Evolutionary conservation across 257 asterid genomes (phyloP), one percentile per base, ranked within the genome.

Genomic region (Petunia axillaris): DNA sequence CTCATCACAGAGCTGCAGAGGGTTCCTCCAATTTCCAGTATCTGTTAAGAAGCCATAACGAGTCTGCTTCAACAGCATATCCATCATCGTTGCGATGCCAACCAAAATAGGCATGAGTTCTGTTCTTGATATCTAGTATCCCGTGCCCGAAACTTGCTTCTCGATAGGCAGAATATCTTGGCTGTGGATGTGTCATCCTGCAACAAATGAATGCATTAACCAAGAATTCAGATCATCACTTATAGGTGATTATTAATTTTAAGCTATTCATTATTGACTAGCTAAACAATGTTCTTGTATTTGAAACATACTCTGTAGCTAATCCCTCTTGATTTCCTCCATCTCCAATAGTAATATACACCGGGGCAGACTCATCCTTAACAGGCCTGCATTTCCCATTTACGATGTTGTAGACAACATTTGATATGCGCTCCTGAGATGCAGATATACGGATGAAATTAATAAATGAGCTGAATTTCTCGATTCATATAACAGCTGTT

Each of bases 241-340:
- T 54, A 50, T 54, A 36, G 6, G 4, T 14, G 4, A 10, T 38
- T 40, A 39, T 76, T 68, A 7, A 15, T 64, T 8, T 64, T 4
- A 38, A 37, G 3, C 14, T 38, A 37, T 13, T 38, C 40, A 1
- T 60, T 7, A 6, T 60, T 35, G 14, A 60, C 39, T 35, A 60
- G 15, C 70, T 64, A 64, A 37, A 36, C 1, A 10, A 63, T 63
- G 44, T 8, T 36, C 3, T 4, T 63, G 8, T 9, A 63, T 8
- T 64, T 64, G 40, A 4, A 64, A 44, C 84, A 43, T 89, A 92
- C 97, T 86, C 85, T 55, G 80, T 88, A 40, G 89, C 90, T 48
- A 91, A 81, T 78, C 94, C 96, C 83, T 91, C 97, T 8, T 84
- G 91, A 82, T 91, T 92, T 58, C 97, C 97, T 80, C 96, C 94